These are phyloP conservation scores for Amesomyces nigricolor DNA, from an alignment of 2,329 filamentous ascomycete species.

Conservation along the genomic window DNA sequence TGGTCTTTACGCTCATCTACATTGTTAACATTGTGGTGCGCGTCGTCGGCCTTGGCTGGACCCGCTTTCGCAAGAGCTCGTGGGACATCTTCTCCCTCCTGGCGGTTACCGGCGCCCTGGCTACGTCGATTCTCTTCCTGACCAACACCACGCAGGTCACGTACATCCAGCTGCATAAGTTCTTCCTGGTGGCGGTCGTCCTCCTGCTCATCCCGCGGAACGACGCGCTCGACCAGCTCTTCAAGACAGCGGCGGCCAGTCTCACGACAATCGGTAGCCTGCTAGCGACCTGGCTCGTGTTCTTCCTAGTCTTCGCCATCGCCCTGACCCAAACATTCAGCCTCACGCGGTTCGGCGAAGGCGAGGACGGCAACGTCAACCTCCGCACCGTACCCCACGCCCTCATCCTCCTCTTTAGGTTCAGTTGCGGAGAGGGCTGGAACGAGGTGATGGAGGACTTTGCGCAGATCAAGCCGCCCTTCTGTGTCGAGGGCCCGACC, in stretches of 20 bases:
- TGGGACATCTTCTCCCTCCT: conserved; percentile 91
- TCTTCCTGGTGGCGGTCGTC: conserved; percentile 85
- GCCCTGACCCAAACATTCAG: conserved; percentile 95
- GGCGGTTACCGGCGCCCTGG: conserved; percentile 71
- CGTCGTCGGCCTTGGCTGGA: conserved; percentile 84
- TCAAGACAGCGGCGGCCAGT: conserved; percentile 96
- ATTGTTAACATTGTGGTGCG: conserved; percentile 77
- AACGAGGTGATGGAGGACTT: conserved; percentile 96
- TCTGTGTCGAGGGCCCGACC: conserved; percentile 64
- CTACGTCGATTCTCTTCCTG: conserved; percentile 73
- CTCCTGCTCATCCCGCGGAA: conserved; percentile 91
- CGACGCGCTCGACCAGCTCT: conserved; percentile 93
- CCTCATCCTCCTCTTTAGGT: conserved; percentile 85
- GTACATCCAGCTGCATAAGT: conserved; percentile 81
- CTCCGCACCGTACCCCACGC: conserved; percentile 92
- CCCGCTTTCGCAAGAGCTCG: conserved; percentile 82
- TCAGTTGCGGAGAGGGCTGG: conserved; percentile 93
- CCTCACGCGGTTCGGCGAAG: conserved; percentile 74
- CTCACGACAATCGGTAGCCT: conserved; percentile 85
- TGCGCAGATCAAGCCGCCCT: conserved; percentile 69
- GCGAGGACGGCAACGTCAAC: conserved; percentile 75
- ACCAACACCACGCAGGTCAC: conserved; percentile 52
- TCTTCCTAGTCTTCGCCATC: conserved; percentile 95
- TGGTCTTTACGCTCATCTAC: conserved; percentile 76
- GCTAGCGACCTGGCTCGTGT: conserved; percentile 91